Evolutionary conservation across 2,329 filamentous ascomycete genomes (phyloP), one percentile per base, ranked within the genome.

Genomic region (Bipolaris cookei): DNA sequence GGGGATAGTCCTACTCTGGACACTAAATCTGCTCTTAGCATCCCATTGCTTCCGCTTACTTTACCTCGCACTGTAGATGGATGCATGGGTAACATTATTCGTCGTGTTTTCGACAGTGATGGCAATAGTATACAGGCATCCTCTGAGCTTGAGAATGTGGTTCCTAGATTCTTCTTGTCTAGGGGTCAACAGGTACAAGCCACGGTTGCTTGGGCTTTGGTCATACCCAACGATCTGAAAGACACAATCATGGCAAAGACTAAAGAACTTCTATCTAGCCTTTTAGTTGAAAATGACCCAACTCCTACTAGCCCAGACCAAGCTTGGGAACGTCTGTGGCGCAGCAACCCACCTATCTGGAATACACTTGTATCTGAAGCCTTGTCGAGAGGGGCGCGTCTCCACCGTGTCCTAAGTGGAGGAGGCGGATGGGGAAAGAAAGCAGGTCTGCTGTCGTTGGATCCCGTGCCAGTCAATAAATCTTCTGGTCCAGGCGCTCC

Each of bases 341-440:
- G 61, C 50, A 61, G 51, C 16, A 46, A 68, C 20, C 66, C 65
- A 13, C 57, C 68, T 18, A 14, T 34, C 3, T 71, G 66, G 65
- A 69, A 64, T 39, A 57, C 53, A 3, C 41, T 67, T 5, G 62
- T 74, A 6, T 46, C 62, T 16, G 35, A 45, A 10, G 66, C 71
- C 6, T n/a, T 75, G 3, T 38, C 46, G 3, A 38, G 53, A 35
- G 77, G 78, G 23, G 77, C 73, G 18, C 75, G 77, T 43, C 68
- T 84, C n/a, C 77, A 79, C 63, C 77, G 77, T 51, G 76, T 80
- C 83, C 85, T 93, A 61, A 92, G 90, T 67, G 91, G 91, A 4
- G 91, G 91, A 43, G 91, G 91, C 39, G 91, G 91, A 18, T 96
- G 91, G 91, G 91, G 91, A 14, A 81, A 84, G 54, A 95, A 94